Evolutionary conservation across 345 rosid species (phyloP).

Genomic region (Rhodamnia argentea): DNA sequence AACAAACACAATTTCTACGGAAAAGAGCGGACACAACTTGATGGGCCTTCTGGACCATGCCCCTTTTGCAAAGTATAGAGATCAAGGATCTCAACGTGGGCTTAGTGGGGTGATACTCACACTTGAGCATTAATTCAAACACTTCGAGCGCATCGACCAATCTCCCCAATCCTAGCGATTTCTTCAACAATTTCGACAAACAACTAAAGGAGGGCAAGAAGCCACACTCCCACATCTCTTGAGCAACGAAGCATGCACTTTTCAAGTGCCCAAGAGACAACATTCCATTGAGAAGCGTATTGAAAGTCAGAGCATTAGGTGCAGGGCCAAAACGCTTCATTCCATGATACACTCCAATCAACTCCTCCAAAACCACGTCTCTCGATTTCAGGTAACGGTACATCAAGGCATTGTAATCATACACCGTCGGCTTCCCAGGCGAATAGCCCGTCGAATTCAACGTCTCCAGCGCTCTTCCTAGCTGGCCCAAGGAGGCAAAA

Average conservation of each 20-base stretch:
- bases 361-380: background rate
- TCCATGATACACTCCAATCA: constrained; percentile 9
- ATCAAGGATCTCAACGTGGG: constrained; percentile 8
- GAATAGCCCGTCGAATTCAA: constrained; percentile 12
- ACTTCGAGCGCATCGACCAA: constrained; percentile 9
- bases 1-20: constrained; percentile 7
- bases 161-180: constrained; percentile 1
- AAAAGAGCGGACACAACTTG: constrained; percentile 6
- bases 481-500: constrained; percentile 20
- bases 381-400: constrained; percentile 12
- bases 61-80: constrained; percentile 10
- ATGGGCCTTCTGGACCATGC: constrained; percentile 16
- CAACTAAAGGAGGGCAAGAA: constrained; percentile 16
- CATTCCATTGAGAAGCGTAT: constrained; percentile 17
- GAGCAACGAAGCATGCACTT: constrained; percentile 9
- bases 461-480: constrained; percentile 10
- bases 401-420: constrained; percentile 24
- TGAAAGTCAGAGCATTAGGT: constrained; percentile 24
- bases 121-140: constrained; percentile 16
- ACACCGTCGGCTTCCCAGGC: constrained; percentile 15
- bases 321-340: constrained; percentile 22
- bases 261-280: constrained; percentile 5
- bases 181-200: constrained; percentile 14
- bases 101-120: constrained; percentile 14
- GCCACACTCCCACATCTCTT: constrained; percentile 15